These are phyloP conservation scores for Clonostachys chloroleuca DNA, from an alignment of 2,329 filamentous ascomycete genomes.

Conservation along the genomic window DNA sequence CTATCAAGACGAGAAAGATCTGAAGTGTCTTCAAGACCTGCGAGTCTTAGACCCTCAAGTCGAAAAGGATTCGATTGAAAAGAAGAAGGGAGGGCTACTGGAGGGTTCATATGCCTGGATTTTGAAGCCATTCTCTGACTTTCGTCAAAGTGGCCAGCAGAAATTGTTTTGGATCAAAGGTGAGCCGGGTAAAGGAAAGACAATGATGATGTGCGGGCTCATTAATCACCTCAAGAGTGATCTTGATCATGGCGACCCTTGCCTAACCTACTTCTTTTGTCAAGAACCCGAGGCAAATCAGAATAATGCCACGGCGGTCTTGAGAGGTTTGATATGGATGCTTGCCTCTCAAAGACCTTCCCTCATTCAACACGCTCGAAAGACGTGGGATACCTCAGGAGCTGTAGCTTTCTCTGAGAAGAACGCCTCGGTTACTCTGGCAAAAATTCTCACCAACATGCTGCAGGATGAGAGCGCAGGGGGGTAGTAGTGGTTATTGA, in stretches of 20 bases:
- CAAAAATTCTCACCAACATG: conserved; percentile 28
- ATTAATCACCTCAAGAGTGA: conserved; percentile 17
- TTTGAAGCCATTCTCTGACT: conserved; percentile 15
- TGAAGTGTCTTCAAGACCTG: not conserved
- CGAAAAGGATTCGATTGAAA: conserved; percentile 7
- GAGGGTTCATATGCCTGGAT: conserved; percentile 25
- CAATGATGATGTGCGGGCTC: conserved; percentile 28
- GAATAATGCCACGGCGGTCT: conserved; percentile 30
- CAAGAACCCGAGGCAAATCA: conserved; percentile 27
- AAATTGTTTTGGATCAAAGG: conserved; percentile 25
- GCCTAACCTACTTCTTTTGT: conserved; percentile 29
- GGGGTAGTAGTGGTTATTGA: conserved; percentile 8
- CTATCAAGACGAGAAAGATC: not conserved
- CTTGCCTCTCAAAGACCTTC: conserved; percentile 25
- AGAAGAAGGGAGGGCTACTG: conserved; percentile 23
- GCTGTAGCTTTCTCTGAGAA: conserved; percentile 28
- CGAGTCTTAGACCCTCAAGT: conserved; percentile 1
- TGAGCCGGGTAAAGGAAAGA: conserved; percentile 31
- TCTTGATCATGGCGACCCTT: too few relatives aligned
- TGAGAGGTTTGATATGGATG: conserved; percentile 33
- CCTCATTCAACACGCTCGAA: conserved; percentile 24
- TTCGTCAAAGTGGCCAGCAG: conserved; percentile 2
- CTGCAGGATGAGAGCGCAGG: conserved; percentile 23
- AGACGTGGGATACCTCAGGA: conserved; percentile 22
- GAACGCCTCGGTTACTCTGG: conserved; percentile 28